A percentile compares a stretch with the other conserved stretches of the same genome.
These are phyloP conservation scores for Coemansia sp. DNA, from an alignment of 192 early-diverging fungal genomes.

Conservation along the genomic window DNA sequence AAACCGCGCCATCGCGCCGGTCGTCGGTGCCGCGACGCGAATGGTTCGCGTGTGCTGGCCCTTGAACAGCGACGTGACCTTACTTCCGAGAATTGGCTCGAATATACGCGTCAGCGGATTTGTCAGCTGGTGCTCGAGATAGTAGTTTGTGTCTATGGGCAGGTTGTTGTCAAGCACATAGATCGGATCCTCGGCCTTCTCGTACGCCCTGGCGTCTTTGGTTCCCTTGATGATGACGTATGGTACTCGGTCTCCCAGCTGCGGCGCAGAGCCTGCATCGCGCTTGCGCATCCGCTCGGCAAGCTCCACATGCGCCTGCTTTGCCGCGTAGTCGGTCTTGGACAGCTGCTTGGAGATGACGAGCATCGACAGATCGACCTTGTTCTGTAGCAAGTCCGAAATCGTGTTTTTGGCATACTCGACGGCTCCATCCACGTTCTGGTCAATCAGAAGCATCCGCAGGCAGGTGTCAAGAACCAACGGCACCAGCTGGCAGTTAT, in stretches of 20 bases:
- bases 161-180: constrained; percentile 98
- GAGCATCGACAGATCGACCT: constrained; percentile 93
- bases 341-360: constrained; percentile 95
- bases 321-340: constrained; percentile 92
- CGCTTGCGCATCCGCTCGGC: constrained; percentile 94
- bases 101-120: constrained; percentile 93
- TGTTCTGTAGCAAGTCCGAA: constrained; percentile 92
- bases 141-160: constrained; percentile 95
- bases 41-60: constrained; percentile 80
- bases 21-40: constrained; percentile 79
- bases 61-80: constrained; percentile 75
- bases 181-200: constrained; percentile 97
- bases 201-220: constrained; percentile 87
- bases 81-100: constrained; percentile 92
- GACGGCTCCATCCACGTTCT: constrained; percentile 79
- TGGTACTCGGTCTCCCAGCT: constrained; percentile 93
- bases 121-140: constrained; percentile 93
- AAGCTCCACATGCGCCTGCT: constrained; percentile 96
- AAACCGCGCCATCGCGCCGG: constrained; percentile 93
- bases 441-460: constrained; percentile 86
- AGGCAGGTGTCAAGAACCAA: constrained; percentile 91
- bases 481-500: constrained; percentile 90
- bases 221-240: constrained; percentile 92
- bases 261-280: constrained; percentile 94
- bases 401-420: constrained; percentile 88